Evolutionary conservation across 2,329 filamentous ascomycete species (phyloP), one percentile per base, ranked within the genome.

Genomic region (Penicillium sp.): DNA sequence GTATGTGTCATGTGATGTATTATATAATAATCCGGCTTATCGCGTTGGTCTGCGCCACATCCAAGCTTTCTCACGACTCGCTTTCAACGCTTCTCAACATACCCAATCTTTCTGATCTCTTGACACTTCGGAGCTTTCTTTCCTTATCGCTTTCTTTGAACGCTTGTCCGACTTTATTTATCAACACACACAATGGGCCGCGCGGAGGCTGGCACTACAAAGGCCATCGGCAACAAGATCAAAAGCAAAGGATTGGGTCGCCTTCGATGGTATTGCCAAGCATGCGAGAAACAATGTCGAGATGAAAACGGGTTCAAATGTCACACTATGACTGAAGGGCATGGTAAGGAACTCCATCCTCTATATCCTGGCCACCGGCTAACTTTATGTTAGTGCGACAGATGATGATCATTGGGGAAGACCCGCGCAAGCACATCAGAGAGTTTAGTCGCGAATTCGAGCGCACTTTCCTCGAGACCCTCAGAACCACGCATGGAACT

Each of bases 231-330:
- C 71, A 97, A 97, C 74, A 85, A 89, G 72, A 84, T 95, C 75
- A 96, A 95, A 72, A 80, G 82, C 55, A 73, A 73, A 61, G 75
- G 75, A 37, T 69, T 82, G 15, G 85, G 93, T 63, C 80, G 91
- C 6, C 76, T 98, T 47, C 81, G 91, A 66, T 98, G 88, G 87
- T 97, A 90, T 73, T 96, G 90, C 65, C 82, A 86, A 65, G 81
- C 85, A 6, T 96, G 90, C 73, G 79, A 88, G 64, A 77, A 81
- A 51, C 39, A 47, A 41, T 48, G 37, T 32, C 35, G 87, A 53
- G 89, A 95, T 66, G 87, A 90, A 59, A 96, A 97, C 71, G 90
- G 85, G 24, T 95, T 90, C 73, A 90, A 90, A 69, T 87, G 69
- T 74, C 91, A 97, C 71, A 85, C 84, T 1, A 42, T 42, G 40